Percentiles rank a stretch among this genome's conserved stretches.
These are phyloP conservation scores for Rhododendron ovatum DNA, from an alignment of 148 eudicot genomes.

Conservation along the genomic window DNA sequence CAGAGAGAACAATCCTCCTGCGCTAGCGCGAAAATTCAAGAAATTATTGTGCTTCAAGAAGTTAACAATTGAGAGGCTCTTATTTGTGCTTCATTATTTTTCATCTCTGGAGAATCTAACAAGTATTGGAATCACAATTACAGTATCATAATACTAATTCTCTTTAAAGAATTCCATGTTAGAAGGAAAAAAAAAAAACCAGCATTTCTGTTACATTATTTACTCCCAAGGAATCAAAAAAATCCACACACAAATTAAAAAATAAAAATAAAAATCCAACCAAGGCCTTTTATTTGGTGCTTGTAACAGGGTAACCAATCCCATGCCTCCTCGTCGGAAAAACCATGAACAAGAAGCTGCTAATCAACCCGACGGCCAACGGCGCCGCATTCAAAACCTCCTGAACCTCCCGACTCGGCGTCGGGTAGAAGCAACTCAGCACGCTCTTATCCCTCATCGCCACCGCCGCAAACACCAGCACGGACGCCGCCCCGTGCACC, in stretches of 20 bases:
- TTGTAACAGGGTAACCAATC: conserved; percentile 34
- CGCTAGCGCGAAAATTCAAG: no score
- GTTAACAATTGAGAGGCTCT: no score
- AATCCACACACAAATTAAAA: neutral
- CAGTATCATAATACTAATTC: no score
- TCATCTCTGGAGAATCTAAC: no score
- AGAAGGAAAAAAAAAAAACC: no score
- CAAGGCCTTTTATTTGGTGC: neutral
- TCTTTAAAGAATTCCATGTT: neutral
- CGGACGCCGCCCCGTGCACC: conserved; percentile 25
- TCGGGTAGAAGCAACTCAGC: conserved; percentile 31
- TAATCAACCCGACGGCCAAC: conserved; percentile 23
- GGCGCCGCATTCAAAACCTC: conserved; percentile 30
- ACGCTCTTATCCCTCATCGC: conserved; percentile 33
- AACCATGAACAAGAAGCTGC: conserved; percentile 28
- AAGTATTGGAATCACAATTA: no score
- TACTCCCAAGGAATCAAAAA: neutral
- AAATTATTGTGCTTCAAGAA: no score
- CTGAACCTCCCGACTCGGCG: conserved; percentile 18
- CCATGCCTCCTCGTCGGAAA: conserved; percentile 41
- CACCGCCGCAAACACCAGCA: conserved; percentile 30
- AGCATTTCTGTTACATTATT: no score
- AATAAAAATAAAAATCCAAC: neutral
- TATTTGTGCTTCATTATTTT: no score
- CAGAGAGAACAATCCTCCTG: no score